Evolutionary conservation across 1,284 basidiomycete species (phyloP).

Genomic region (Kalmanozyma brasiliensis): DNA sequence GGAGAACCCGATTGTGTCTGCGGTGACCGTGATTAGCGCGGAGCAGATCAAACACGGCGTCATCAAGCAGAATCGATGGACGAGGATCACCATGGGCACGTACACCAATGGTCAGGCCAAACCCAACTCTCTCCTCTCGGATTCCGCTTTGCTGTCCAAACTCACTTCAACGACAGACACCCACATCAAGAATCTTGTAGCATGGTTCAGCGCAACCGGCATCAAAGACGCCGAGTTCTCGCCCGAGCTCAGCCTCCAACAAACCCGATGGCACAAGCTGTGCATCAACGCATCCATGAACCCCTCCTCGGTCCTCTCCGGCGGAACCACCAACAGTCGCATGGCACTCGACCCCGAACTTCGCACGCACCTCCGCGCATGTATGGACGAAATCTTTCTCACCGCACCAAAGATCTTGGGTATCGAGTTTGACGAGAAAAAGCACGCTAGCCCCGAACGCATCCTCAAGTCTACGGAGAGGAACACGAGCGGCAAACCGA

Average conservation of each 20-base stretch:
- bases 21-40: constrained; percentile 69
- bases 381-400: constrained; percentile 69
- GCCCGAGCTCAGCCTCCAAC: constrained; percentile 68
- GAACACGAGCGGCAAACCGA: constrained; percentile 68
- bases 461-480: constrained; percentile 68
- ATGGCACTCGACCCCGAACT: constrained; percentile 69
- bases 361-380: constrained; percentile 66
- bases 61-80: constrained; percentile 70
- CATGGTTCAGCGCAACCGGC: constrained; percentile 65
- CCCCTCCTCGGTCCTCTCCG: constrained; percentile 69
- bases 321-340: constrained; percentile 67
- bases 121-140: constrained; percentile 32
- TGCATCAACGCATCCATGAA: constrained; percentile 70
- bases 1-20: constrained; percentile 67
- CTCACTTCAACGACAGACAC: constrained; percentile 19
- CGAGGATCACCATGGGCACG: constrained; percentile 69
- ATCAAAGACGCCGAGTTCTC: constrained; percentile 69
- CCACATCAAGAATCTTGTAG: constrained; percentile 53
- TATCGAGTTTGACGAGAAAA: constrained; percentile 62
- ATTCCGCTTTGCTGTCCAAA: constrained; percentile 14
- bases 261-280: constrained; percentile 71
- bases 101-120: constrained; percentile 61
- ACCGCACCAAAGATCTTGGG: constrained; percentile 68
- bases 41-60: constrained; percentile 68
- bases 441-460: constrained; percentile 67